phyloP scores from a whole-genome alignment of 495 filamentous ascomycete genomes.

The Cercophora newfieldiana region DNA sequence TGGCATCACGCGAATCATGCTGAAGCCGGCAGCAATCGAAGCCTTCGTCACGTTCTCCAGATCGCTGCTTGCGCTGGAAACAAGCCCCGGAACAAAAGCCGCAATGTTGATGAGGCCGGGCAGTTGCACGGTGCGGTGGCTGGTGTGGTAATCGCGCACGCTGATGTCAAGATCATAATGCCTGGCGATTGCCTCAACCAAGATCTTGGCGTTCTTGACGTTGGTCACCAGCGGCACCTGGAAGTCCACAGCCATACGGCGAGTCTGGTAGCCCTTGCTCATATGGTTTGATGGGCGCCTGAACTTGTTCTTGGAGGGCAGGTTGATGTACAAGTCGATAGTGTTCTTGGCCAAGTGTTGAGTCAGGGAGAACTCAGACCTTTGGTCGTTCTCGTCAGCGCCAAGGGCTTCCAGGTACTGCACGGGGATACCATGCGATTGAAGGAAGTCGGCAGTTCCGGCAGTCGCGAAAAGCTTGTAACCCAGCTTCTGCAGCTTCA shows the following conservation, averaged over 20 bases:
- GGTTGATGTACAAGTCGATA: slow-evolving; percentile 97
- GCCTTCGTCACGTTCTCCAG: slow-evolving; percentile 71
- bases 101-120: slow-evolving; percentile 79
- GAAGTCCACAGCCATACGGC: slow-evolving; percentile 98
- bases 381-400: slow-evolving; percentile 68
- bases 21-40: slow-evolving; percentile 76
- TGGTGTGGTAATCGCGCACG: slow-evolving; percentile 85
- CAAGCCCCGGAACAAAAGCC: slow-evolving; percentile 75
- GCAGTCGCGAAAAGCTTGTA: slow-evolving; percentile 95
- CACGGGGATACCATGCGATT: slow-evolving; percentile 84
- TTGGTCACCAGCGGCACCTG: slow-evolving; percentile 97
- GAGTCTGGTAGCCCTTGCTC: slow-evolving; percentile 92
- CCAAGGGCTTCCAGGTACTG: slow-evolving; percentile 87
- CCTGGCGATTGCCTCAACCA: slow-evolving; percentile 90
- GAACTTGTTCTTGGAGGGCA: slow-evolving; percentile 96
- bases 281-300: slow-evolving; percentile 95
- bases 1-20: slow-evolving; percentile 81
- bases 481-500: slow-evolving; percentile 81
- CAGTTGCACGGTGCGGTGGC: slow-evolving; percentile 72
- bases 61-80: slow-evolving; percentile 62
- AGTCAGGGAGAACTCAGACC: slow-evolving; percentile 92
- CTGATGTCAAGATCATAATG: slow-evolving; percentile 80
- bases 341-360: slow-evolving; percentile 95
- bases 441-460: slow-evolving; percentile 92
- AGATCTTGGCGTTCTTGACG: slow-evolving; percentile 97